phyloP scores from a whole-genome alignment of 176 grass and related monocot species.

The Pharus latifolius region DNA sequence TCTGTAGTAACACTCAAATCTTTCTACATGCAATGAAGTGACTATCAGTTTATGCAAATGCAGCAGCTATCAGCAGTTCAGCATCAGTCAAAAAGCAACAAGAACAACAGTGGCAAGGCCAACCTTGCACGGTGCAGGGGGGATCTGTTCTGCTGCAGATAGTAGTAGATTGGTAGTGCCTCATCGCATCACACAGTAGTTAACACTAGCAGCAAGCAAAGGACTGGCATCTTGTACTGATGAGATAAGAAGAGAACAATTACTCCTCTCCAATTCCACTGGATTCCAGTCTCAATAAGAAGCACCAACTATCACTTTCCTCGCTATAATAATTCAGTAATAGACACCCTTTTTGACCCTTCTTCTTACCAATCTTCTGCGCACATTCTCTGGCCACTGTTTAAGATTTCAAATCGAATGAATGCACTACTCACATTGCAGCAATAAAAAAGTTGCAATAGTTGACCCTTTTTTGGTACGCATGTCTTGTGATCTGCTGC shows the following conservation, averaged over 20 bases:
- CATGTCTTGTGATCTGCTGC: no score
- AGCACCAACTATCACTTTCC: neutral
- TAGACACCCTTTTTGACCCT: neutral
- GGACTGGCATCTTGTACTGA: constrained; percentile 24
- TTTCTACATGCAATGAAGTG: neutral
- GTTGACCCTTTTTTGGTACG: neutral
- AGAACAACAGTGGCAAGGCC: neutral
- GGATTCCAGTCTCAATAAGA: neutral
- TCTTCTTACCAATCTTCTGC: neutral
- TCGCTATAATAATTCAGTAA: neutral
- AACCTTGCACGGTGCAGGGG: neutral
- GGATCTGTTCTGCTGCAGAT: neutral
- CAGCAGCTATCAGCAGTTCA: neutral
- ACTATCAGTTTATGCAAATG: neutral
- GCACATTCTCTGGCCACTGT: constrained; percentile 11
- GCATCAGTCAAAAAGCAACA: neutral
- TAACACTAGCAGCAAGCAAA: neutral
- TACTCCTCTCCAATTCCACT: neutral
- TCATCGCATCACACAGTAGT: constrained; percentile 27
- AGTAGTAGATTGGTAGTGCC: constrained; percentile 3
- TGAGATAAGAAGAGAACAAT: constrained; percentile 28
- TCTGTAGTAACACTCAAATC: neutral
- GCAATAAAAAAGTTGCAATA: no score
- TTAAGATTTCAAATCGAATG: constrained; percentile 2
- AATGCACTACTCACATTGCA: neutral